A percentile compares a stretch with the other conserved stretches of the same genome.
Evolutionary conservation across 108 stramenopile species (phyloP).

Genomic region (Nitzschia sp.): DNA sequence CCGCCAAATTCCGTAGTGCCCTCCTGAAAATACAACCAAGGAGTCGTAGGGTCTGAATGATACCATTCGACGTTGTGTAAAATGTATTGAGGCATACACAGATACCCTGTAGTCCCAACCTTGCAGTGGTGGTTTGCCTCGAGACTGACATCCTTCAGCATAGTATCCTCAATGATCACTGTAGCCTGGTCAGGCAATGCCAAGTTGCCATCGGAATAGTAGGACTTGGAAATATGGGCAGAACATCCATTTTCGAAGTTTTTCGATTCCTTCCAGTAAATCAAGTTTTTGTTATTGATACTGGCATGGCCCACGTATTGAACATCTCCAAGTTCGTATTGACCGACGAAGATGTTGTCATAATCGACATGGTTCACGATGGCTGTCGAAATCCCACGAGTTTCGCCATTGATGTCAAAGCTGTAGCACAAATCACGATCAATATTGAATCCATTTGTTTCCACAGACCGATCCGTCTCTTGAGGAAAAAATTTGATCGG

Average conservation of each 20-base stretch:
- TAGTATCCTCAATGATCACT: constrained; percentile 54
- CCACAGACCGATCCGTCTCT: constrained; percentile 48
- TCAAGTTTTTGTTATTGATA: constrained; percentile 37
- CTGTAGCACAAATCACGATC: constrained; percentile 39
- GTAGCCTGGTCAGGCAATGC: constrained; percentile 64
- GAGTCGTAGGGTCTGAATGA: not conserved
- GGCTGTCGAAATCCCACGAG: constrained; percentile 37
- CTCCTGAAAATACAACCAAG: constrained; percentile 27
- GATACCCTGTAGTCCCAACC: constrained; percentile 51
- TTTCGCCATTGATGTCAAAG: constrained; percentile 44
- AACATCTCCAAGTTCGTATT: constrained; percentile 52
- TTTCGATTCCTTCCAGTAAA: constrained; percentile 70
- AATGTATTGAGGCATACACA: constrained; percentile 56
- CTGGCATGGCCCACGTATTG: constrained; percentile 48
- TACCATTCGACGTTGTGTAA: constrained; percentile 46
- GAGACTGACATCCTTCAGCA: constrained; percentile 38
- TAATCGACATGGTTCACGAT: constrained; percentile 59
- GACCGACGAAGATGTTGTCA: constrained; percentile 61
- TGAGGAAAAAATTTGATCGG: constrained; percentile 42
- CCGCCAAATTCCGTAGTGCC: constrained; percentile 34
- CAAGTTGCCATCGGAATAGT: constrained; percentile 47
- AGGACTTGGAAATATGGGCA: constrained; percentile 43
- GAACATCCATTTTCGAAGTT: constrained; percentile 60
- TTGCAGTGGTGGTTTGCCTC: constrained; percentile 69
- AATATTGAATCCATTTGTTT: constrained; percentile 43